phyloP scores from a whole-genome alignment of 257 asterid species.

The Solanum pinnatisectum region DNA sequence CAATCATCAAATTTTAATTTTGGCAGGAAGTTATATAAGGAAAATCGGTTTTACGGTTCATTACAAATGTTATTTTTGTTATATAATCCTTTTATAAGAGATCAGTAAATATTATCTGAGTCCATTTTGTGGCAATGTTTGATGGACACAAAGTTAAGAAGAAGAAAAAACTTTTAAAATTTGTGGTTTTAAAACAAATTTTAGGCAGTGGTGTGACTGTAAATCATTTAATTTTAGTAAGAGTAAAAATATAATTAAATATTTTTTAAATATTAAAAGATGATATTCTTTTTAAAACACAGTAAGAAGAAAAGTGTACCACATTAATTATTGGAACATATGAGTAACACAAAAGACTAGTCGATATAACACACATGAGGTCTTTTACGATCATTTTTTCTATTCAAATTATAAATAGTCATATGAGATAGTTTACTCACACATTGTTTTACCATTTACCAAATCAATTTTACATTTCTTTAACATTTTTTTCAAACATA shows the following conservation, averaged over 20 bases:
- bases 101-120: fast-evolving
- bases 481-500: background rate
- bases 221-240: too few relatives aligned
- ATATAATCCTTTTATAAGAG: background rate
- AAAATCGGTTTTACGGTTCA: background rate
- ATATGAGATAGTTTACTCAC: background rate
- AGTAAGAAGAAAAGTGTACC: background rate
- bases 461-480: background rate
- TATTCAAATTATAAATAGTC: background rate
- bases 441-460: background rate
- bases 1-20: background rate
- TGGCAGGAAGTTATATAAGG: background rate
- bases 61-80: background rate
- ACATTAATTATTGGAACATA: background rate
- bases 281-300: too few relatives aligned
- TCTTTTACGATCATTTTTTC: background rate
- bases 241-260: background rate
- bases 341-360: background rate
- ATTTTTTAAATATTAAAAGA: too few relatives aligned
- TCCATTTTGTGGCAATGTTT: background rate
- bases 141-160: background rate
- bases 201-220: fast-evolving
- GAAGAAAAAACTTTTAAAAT: too few relatives aligned
- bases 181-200: too few relatives aligned
- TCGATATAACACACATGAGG: background rate